Evolutionary conservation across 2,329 filamentous ascomycete species (phyloP), one percentile per base, ranked within the genome.

Genomic region (Penicillium sp.): DNA sequence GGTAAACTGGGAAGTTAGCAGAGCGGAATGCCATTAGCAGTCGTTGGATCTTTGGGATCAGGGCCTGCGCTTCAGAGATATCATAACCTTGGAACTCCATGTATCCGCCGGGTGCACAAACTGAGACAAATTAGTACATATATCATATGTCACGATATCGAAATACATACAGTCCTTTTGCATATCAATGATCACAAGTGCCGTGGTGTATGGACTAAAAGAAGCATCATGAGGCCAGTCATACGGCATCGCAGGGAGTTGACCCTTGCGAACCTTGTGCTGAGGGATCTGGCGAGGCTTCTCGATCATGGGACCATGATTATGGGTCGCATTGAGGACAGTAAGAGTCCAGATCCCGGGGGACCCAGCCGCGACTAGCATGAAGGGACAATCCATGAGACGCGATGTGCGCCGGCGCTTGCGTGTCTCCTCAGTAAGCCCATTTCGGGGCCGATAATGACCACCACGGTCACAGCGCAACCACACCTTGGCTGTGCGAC

Each of bases 181-280:
- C 78, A 80, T 80, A 60, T 80, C 78, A 56, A 80, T 76, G 11
- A 80, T 69, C 24, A 80, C 74, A 43, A 80, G 65, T 0, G 77
- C 78, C 26, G 78, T 79, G 5, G 76, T 79, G 57, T 74, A 77
- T 24, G 77, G 75, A 4, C 73, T 75, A 43, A 80, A 71, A 8
- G 73, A 73, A 1, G 74, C 73, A 65, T 79, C 76, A 59, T 80
- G 77, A 9, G 78, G 78, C 77, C 78, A 79, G 58, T 78, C 75
- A 64, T 79, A 79, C 5, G 77, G 77, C 14, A 68, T 58, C 1
- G 76, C 75, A 4, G 70, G 65, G 35, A 78, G 63, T 59, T 77
- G 76, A 26, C 75, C 83, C 49, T 77, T 77, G 35, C 76, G 75
- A 45, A 75, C 73, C 55, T 76, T 76, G 47, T 75, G 74, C 42